A percentile compares a stretch with the other conserved stretches of the same genome.
Conservation (phyloP, 1,284 basidiomycete species). For the Chiua sp. region DNA sequence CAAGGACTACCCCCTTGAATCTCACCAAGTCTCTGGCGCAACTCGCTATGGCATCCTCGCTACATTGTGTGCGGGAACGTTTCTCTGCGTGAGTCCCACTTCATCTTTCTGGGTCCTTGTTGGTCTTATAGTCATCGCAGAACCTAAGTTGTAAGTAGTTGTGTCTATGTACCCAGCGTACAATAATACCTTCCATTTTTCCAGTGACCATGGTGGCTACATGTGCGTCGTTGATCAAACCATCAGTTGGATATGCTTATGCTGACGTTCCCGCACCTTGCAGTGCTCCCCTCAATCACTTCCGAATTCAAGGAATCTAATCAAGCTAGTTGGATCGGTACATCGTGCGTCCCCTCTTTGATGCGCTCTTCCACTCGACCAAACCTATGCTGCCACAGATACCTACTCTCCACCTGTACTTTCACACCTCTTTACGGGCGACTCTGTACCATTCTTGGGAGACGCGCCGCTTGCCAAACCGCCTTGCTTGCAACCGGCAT, state of each 20-base stretch:
- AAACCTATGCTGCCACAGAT: constrained; percentile 1
- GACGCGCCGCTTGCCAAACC: constrained; percentile 23
- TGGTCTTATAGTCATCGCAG: background rate
- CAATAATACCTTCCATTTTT: background rate
- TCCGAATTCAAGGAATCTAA: constrained; percentile 27
- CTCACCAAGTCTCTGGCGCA: constrained; percentile 10
- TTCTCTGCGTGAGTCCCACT: constrained; percentile 6
- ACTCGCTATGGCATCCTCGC: constrained; percentile 20
- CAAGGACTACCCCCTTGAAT: background rate
- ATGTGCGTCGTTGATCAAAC: background rate
- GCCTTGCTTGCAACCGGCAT: constrained; percentile 15
- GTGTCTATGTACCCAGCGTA: background rate
- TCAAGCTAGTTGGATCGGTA: constrained; percentile 30
- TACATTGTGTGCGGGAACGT: constrained; percentile 12
- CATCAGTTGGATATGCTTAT: background rate
- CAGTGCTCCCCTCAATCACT: constrained; percentile 26
- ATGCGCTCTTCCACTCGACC: too few relatives aligned
- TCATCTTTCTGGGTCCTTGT: background rate
- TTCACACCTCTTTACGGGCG: constrained; percentile 31
- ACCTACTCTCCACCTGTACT: constrained; percentile 24
- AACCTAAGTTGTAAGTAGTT: background rate
- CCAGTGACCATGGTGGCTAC: constrained; percentile 14
- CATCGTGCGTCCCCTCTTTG: constrained; percentile 15
- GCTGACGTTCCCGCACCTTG: background rate
- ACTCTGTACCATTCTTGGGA: constrained; percentile 27